Evolutionary conservation across 805 yeast species (phyloP).

Genomic region (Yamadazyma takamatsuzukensis): DNA sequence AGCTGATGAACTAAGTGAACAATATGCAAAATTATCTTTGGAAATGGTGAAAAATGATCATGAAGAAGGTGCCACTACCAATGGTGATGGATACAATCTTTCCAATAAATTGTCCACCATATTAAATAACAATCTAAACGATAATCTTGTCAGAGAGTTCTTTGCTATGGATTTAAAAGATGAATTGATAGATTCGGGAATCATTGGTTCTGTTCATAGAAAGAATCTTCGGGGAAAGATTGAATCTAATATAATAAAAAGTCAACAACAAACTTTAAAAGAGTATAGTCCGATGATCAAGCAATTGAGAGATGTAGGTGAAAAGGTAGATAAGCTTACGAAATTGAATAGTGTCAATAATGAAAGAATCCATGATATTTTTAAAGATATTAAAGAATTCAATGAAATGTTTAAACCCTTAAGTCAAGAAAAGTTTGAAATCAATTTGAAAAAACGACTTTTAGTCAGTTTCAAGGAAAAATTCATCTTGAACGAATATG

Average conservation of each 20-base stretch:
- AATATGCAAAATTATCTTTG: slow-evolving; percentile 48
- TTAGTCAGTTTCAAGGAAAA: slow-evolving; percentile 52
- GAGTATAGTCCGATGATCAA: slow-evolving; percentile 31
- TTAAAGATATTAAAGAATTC: slow-evolving; percentile 18
- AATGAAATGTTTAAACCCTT: slow-evolving; percentile 22
- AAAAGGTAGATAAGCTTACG: slow-evolving; percentile 17
- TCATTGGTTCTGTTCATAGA: slow-evolving; percentile 59
- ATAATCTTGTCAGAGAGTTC: slow-evolving; percentile 30
- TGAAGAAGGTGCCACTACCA: slow-evolving; percentile 1
- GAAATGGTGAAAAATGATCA: slow-evolving; percentile 24
- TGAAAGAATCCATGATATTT: slow-evolving; percentile 33
- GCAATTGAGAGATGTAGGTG: slow-evolving; percentile 21
- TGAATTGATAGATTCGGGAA: slow-evolving; percentile 42
- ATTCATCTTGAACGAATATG: slow-evolving; percentile 69
- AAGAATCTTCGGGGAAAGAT: slow-evolving; percentile 56
- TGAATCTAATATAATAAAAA: slow-evolving; percentile 56
- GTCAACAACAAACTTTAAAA: slow-evolving; percentile 38
- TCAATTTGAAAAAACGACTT: slow-evolving; percentile 49
- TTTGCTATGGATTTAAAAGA: slow-evolving; percentile 22
- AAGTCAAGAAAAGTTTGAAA: slow-evolving; percentile 25
- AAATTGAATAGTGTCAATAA: slow-evolving; percentile 29
- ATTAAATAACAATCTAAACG: slow-evolving; percentile 42
- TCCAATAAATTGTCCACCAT: slow-evolving; percentile 49
- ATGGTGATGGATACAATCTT: slow-evolving; percentile 14
- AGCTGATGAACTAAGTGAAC: slow-evolving; percentile 29